Evolutionary conservation across 768 basidiomycete species (phyloP).

Genomic region (Collybia mongolica): DNA sequence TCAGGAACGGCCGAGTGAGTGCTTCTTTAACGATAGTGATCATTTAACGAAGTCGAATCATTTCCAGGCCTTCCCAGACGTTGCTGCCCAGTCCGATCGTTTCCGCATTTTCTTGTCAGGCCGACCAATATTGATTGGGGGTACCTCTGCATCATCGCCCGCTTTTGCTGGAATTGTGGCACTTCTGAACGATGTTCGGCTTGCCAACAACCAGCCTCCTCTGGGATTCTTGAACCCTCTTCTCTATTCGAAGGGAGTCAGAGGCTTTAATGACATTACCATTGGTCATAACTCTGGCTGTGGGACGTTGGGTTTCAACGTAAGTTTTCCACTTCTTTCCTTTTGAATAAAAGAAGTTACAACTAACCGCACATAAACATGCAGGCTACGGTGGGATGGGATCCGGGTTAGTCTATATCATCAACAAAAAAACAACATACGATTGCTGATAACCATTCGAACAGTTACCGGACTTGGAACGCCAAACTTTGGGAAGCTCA

Average conservation of each 20-base stretch:
- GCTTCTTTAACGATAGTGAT: not conserved
- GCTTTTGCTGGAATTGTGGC: conserved; percentile 64
- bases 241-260: conserved; percentile 41
- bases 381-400: conserved; percentile 57
- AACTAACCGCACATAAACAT: not conserved
- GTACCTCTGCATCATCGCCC: conserved; percentile 67
- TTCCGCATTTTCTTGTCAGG: conserved; percentile 52
- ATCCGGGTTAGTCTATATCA: conserved; percentile 43
- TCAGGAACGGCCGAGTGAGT: conserved; percentile 53
- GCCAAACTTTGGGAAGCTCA: conserved; percentile 48
- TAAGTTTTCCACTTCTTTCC: conserved; percentile 34
- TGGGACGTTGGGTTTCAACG: conserved; percentile 66
- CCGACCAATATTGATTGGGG: conserved; percentile 37
- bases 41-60: not conserved
- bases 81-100: conserved; percentile 53
- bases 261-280: conserved; percentile 58
- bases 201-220: conserved; percentile 36
- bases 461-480: conserved; percentile 57
- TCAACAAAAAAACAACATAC: not conserved
- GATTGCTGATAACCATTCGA: not conserved
- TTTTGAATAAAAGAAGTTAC: not conserved
- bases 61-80: conserved; percentile 59
- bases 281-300: conserved; percentile 57
- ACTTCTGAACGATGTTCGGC: conserved; percentile 63
- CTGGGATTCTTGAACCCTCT: conserved; percentile 72